Base-by-base conservation (phyloP, 768 basidiomycete genomes). In the Hygrophorus pudorinus region DNA sequence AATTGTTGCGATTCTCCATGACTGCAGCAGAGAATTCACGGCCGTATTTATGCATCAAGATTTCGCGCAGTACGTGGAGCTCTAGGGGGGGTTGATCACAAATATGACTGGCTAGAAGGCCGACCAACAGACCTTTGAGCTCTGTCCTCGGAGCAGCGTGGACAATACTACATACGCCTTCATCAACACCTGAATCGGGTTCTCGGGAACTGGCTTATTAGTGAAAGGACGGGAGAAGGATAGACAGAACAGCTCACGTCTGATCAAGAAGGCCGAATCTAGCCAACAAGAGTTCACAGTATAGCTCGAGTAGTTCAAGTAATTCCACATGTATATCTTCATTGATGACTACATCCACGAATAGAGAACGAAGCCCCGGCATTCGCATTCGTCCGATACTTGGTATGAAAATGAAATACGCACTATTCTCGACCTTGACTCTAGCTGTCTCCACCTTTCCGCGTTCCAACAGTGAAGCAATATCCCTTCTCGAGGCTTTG, bases 11-110 rank as follows among this genome's bases (percentile, higher is more conserved):
- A 60, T 94, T 92, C 60, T 92, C 87, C 73, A 91, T 86, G 2
- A 86, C 80, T n/a, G 76, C 74, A 13, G 81, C 52, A 12, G 92
- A 78, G 59, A 88, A 98, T 38, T 92, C 89, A 16, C 94, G 79
- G 13, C 94, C 92, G 58, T 81, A 96, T 65, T 96, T 96, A 60
- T 92, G 87, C 85, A 93, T 87, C 46, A 99, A 73, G 59, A 97
- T 77, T 59, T 98, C 93, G 44, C 96, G 81, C 41, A 97, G 64
- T 30, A 90, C 68, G 51, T 96, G 88, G 31, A 99, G 73, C 59
- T 97, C 92, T 91, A n/a, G 45, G n/a, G 45, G 38, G 36, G 20
- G 50, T 9, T n/a, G 0, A 18, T 30, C 39, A 35, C 29, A 13
- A 27, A 21, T 30, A 10, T 21, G 3, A 20, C 13, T 28, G 18